phyloP scores from a whole-genome alignment of 805 yeast species.

The Pichia kluyveri region DNA sequence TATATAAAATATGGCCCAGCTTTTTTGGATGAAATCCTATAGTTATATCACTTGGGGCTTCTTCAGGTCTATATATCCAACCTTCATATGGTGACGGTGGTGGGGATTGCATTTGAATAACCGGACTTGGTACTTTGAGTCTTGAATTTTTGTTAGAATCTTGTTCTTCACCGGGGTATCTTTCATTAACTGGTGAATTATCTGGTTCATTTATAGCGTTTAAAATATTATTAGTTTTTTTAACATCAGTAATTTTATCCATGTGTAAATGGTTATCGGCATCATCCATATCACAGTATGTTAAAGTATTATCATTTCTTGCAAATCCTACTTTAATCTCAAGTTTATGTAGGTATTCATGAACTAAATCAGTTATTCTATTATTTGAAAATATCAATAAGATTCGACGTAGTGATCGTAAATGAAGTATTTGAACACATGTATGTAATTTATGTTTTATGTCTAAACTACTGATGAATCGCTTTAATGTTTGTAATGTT shows the following conservation, averaged over 20 bases:
- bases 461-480: neutral
- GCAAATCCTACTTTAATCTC: conserved; percentile 18
- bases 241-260: neutral
- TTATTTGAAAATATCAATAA: conserved; percentile 18
- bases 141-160: neutral
- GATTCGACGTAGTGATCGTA: conserved; percentile 21
- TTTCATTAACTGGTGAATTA: conserved; percentile 3
- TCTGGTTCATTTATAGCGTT: neutral
- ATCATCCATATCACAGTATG: neutral
- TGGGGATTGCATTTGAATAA: conserved; percentile 27
- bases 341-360: conserved; percentile 10
- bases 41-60: conserved; percentile 24
- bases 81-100: conserved; percentile 29
- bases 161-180: conserved; percentile 2
- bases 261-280: neutral
- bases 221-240: neutral
- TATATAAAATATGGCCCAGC: conserved; percentile 22
- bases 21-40: conserved; percentile 23
- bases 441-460: neutral
- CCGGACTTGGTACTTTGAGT: conserved; percentile 20
- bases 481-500: conserved; percentile 11
- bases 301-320: conserved; percentile 11
- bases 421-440: conserved; percentile 6
- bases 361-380: conserved; percentile 10
- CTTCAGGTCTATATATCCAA: conserved; percentile 23